Percentiles rank a stretch among this genome's conserved stretches.
Evolutionary conservation across 352 stramenopile genomes (phyloP).

Genomic region (Paralagenidium karlingii): DNA sequence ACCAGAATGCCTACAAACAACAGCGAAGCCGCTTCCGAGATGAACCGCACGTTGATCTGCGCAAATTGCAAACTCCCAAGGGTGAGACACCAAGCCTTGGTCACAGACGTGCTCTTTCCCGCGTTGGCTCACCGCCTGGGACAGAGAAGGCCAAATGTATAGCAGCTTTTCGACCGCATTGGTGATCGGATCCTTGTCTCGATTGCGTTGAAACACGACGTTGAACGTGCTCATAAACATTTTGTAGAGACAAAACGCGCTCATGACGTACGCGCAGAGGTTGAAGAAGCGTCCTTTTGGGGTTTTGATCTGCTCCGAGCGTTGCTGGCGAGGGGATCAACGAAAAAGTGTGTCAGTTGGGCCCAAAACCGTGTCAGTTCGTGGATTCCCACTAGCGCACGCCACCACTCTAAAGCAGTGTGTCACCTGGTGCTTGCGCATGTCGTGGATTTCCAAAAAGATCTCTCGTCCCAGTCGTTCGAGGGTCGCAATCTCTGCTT

Average conservation of each 20-base stretch:
- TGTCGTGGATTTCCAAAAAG: slow-evolving; percentile 75
- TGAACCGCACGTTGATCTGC: slow-evolving; percentile 65
- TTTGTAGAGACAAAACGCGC: slow-evolving; percentile 75
- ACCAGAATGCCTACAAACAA: slow-evolving; percentile 70
- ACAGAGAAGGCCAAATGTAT: slow-evolving; percentile 72
- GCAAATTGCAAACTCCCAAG: no score
- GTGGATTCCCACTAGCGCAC: no score
- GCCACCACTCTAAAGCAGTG: not conserved
- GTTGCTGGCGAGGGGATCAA: slow-evolving; percentile 25
- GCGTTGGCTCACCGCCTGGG: no score
- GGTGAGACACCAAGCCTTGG: no score
- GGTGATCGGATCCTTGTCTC: slow-evolving; percentile 78
- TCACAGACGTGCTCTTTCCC: no score
- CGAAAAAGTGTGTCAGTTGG: no score
- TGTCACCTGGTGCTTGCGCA: slow-evolving; percentile 44
- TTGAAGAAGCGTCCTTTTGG: slow-evolving; percentile 68
- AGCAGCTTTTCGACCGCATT: slow-evolving; percentile 67
- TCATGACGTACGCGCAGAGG: slow-evolving; percentile 65
- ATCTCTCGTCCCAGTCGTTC: slow-evolving; percentile 65
- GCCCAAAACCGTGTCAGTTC: no score
- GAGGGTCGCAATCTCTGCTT: slow-evolving; percentile 58
- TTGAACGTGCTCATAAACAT: slow-evolving; percentile 81
- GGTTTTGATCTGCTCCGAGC: no score
- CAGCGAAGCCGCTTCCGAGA: slow-evolving; percentile 67
- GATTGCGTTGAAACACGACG: slow-evolving; percentile 60